phyloP scores from a whole-genome alignment of 768 basidiomycete species.

The Tylopilus plumbeoviolaceoides region DNA sequence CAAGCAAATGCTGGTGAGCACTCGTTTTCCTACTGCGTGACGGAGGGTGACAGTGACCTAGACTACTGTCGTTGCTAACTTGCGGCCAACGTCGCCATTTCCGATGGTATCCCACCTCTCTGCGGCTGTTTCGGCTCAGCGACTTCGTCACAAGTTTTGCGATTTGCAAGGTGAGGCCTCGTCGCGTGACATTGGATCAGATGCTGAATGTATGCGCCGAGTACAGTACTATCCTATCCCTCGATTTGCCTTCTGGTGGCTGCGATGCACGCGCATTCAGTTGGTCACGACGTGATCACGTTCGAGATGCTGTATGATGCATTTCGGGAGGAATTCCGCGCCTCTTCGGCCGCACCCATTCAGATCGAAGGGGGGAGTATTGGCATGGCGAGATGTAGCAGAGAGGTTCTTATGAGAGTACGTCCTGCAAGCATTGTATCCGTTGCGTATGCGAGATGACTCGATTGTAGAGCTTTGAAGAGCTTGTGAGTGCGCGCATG shows the following conservation, averaged over 20 bases:
- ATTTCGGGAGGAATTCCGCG: constrained; percentile 71
- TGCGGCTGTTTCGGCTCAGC: constrained; percentile 46
- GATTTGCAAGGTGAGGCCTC: constrained; percentile 48
- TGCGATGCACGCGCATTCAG: constrained; percentile 68
- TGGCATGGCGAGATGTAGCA: constrained; percentile 65
- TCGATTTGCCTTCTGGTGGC: constrained; percentile 81
- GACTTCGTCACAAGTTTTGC: constrained; percentile 50
- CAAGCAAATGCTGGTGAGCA: constrained; percentile 56
- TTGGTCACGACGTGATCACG: constrained; percentile 77
- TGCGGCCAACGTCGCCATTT: constrained; percentile 52
- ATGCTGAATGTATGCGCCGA: background rate
- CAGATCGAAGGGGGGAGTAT: constrained; percentile 71
- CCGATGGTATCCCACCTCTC: constrained; percentile 45
- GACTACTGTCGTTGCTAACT: constrained; percentile 41
- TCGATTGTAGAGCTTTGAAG: constrained; percentile 66
- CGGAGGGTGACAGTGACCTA: constrained; percentile 24
- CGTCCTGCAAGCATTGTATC: constrained; percentile 25
- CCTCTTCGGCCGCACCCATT: constrained; percentile 70
- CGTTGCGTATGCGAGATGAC: constrained; percentile 1
- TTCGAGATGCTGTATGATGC: constrained; percentile 88
- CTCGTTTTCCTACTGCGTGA: background rate
- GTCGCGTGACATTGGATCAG: background rate
- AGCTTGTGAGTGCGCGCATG: constrained; percentile 51
- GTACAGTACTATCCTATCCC: constrained; percentile 70
- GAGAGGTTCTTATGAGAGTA: constrained; percentile 64